Conservation (phyloP, 345 rosid genomes). For the Clausena lansium region DNA sequence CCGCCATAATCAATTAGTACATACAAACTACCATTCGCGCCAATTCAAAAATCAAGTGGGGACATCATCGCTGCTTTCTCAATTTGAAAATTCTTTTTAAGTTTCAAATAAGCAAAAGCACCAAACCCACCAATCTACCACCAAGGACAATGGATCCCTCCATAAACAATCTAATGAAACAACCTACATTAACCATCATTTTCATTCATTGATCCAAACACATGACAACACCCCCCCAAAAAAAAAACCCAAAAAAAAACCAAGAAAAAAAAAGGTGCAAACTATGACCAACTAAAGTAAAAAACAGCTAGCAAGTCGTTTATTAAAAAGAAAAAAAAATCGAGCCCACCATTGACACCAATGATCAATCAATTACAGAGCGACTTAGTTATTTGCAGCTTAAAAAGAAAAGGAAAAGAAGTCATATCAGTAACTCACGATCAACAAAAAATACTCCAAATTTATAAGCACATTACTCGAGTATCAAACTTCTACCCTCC, state of each 20-base stretch:
- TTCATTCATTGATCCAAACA: neutral
- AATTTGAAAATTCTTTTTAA: neutral
- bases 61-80: neutral
- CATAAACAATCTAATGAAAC: conserved; percentile 1
- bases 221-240: no score
- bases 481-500: conserved; percentile 1
- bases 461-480: conserved; percentile 21
- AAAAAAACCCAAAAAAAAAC: no score
- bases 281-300: neutral
- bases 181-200: neutral
- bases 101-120: neutral
- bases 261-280: neutral
- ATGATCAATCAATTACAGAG: neutral
- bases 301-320: neutral
- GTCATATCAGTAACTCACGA: neutral
- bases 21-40: neutral
- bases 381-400: neutral
- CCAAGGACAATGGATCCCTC: neutral
- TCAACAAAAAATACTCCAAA: neutral
- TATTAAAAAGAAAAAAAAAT: neutral
- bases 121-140: neutral
- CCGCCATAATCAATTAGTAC: neutral
- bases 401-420: no score
- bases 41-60: neutral
- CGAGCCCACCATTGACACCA: neutral